Evolutionary conservation across 75 land plant genomes (phyloP).

Genomic region (Pseudotsuga menziesii): DNA sequence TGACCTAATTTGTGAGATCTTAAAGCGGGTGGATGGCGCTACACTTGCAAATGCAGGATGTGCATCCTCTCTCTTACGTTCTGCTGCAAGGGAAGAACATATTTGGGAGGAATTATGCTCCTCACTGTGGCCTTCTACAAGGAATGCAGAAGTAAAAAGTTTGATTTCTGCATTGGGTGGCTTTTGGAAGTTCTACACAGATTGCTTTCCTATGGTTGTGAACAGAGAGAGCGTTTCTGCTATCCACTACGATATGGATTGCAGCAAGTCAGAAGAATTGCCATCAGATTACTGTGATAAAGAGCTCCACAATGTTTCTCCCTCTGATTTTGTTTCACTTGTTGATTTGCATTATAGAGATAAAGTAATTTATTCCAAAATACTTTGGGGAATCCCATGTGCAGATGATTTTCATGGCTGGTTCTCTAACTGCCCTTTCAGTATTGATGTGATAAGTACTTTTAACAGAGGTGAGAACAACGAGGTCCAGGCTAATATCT

Average conservation of each 20-base stretch:
- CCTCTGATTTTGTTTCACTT: conserved; percentile 29
- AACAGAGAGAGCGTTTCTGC: conserved; percentile 10
- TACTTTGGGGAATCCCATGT: conserved; percentile 26
- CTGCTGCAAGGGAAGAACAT: conserved; percentile 48
- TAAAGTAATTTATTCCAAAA: conserved; percentile 17
- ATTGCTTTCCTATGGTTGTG: conserved; percentile 24
- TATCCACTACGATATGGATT: conserved; percentile 15
- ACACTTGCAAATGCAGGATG: conserved; percentile 75
- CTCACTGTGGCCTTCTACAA: conserved; percentile 77
- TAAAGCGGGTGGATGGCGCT: conserved; percentile 67
- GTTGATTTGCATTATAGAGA: conserved; percentile 38
- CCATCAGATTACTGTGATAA: conserved; percentile 30
- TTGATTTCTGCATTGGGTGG: conserved; percentile 64
- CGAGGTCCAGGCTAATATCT: conserved; percentile 6
- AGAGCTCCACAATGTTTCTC: conserved; percentile 29
- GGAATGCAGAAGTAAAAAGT: conserved; percentile 34
- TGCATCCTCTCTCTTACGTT: conserved; percentile 45
- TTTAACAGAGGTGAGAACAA: conserved; percentile 7
- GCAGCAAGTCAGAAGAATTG: conserved; percentile 38
- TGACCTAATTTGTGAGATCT: conserved; percentile 66
- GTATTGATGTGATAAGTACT: conserved; percentile 18
- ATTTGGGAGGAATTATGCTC: conserved; percentile 72
- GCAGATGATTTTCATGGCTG: conserved; percentile 23
- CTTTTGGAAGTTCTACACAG: conserved; percentile 37
- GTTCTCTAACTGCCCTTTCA: conserved; percentile 47